Percentiles rank a stretch among this genome's conserved stretches.
phyloP scores from a whole-genome alignment of 2,329 filamentous ascomycete genomes.

The Penicillium sp. region DNA sequence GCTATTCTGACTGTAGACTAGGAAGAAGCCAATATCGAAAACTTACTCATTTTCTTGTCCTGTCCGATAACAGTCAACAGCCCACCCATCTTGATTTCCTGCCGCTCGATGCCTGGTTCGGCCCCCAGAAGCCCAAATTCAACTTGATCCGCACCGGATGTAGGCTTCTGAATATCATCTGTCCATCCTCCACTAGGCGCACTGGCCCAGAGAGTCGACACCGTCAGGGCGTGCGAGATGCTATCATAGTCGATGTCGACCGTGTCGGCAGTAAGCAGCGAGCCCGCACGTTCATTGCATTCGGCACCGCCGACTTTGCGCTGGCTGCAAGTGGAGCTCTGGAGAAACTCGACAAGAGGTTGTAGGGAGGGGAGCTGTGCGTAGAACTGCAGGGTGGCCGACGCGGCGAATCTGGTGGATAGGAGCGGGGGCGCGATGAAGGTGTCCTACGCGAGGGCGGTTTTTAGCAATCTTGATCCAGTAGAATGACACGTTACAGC shows the following conservation, averaged over 20 bases:
- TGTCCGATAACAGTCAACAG: conserved; percentile 76
- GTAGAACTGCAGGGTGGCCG: conserved; percentile 69
- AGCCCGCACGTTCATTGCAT: conserved; percentile 52
- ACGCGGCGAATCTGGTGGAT: conserved; percentile 61
- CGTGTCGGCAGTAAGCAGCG: conserved; percentile 56
- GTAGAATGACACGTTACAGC: neutral
- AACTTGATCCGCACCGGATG: conserved; percentile 52
- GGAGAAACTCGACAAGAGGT: conserved; percentile 55
- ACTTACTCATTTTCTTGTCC: conserved; percentile 62
- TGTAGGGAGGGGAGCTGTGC: conserved; percentile 59
- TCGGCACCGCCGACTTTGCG: conserved; percentile 35
- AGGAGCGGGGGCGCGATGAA: conserved; percentile 61
- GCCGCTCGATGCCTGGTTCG: conserved; percentile 57
- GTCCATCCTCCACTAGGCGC: conserved; percentile 45
- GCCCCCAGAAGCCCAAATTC: conserved; percentile 78
- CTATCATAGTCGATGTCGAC: conserved; percentile 77
- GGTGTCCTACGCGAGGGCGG: conserved; percentile 45
- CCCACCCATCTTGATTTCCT: conserved; percentile 77
- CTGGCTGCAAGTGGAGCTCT: conserved; percentile 52
- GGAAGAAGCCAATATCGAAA: neutral
- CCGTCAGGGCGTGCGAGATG: conserved; percentile 61
- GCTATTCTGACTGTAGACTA: neutral
- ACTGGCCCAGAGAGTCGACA: conserved; percentile 62
- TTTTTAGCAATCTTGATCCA: neutral
- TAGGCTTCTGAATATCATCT: conserved; percentile 40